Conservation (phyloP, 1,284 basidiomycete species). For the Abortiporus biennis region DNA sequence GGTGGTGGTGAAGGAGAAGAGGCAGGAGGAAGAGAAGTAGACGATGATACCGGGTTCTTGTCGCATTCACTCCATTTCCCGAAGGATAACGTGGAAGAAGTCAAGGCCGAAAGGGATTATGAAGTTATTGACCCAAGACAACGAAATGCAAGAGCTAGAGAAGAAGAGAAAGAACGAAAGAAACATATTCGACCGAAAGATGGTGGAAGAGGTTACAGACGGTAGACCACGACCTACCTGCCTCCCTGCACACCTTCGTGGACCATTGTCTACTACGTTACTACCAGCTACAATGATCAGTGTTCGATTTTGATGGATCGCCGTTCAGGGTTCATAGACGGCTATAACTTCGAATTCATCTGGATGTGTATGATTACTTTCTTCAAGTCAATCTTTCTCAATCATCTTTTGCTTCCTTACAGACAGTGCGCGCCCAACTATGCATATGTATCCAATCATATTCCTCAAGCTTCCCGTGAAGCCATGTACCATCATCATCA, state of each 20-base stretch:
- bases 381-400: too few species aligned
- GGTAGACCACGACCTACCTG: constrained; percentile 11
- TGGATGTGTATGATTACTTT: too few species aligned
- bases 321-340: too few species aligned
- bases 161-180: constrained; percentile 69
- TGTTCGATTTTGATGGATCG: too few species aligned
- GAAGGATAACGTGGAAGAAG: constrained; percentile 74
- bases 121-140: constrained; percentile 81
- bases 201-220: constrained; percentile 21
- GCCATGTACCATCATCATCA: too few species aligned
- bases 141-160: constrained; percentile 60
- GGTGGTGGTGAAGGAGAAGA: constrained; percentile 21
- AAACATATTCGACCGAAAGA: constrained; percentile 30
- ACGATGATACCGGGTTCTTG: constrained; percentile 79
- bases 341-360: too few species aligned
- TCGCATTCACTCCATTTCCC: constrained; percentile 72
- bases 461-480: too few species aligned
- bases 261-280: too few species aligned
- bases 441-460: too few species aligned
- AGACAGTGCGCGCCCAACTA: too few species aligned
- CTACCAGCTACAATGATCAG: too few species aligned
- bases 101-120: constrained; percentile 84
- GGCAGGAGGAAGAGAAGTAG: constrained; percentile 68
- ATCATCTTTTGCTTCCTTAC: too few species aligned
- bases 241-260: not conserved